A percentile compares a stretch with the other conserved stretches of the same genome.
Conservation (phyloP, 2,329 filamentous ascomycete genomes). For the Triangularia verruculosa region DNA sequence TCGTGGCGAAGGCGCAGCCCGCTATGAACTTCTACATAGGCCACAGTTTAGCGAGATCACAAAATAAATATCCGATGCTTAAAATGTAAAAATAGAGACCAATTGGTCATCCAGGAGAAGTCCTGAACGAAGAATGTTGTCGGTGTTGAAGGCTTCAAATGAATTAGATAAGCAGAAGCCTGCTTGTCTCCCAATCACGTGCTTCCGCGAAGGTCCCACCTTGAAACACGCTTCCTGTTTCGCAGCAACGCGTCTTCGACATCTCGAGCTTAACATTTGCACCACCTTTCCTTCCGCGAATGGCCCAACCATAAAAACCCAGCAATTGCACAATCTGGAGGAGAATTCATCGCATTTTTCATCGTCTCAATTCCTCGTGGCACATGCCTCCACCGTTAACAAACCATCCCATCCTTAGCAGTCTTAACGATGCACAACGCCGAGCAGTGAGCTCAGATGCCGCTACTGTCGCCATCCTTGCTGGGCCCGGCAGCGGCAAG, state of each 20-base stretch:
- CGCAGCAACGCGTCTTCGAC: background rate
- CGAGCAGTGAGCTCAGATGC: slow-evolving; percentile 53
- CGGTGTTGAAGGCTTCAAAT: no score
- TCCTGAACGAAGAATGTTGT: no score
- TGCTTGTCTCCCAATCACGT: background rate
- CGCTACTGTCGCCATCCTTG: slow-evolving; percentile 62
- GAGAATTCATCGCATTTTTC: background rate
- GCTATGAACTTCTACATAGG: no score
- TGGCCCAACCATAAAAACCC: background rate
- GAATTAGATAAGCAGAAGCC: background rate
- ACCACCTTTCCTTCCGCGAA: background rate
- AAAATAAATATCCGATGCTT: no score
- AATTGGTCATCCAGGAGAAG: no score
- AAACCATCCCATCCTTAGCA: slow-evolving; percentile 40
- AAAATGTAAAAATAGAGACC: no score
- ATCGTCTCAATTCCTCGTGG: background rate
- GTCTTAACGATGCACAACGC: slow-evolving; percentile 54
- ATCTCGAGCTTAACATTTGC: background rate
- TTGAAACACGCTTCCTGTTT: background rate
- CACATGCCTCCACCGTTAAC: slow-evolving; percentile 12
- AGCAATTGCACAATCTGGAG: background rate
- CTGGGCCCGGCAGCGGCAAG: slow-evolving; percentile 74
- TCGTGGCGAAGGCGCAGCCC: no score
- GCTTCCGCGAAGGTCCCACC: background rate
- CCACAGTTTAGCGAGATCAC: no score